Evolutionary conservation across 2,329 filamentous ascomycete genomes (phyloP), one percentile per base, ranked within the genome.

Genomic region (Beauveria sp.): DNA sequence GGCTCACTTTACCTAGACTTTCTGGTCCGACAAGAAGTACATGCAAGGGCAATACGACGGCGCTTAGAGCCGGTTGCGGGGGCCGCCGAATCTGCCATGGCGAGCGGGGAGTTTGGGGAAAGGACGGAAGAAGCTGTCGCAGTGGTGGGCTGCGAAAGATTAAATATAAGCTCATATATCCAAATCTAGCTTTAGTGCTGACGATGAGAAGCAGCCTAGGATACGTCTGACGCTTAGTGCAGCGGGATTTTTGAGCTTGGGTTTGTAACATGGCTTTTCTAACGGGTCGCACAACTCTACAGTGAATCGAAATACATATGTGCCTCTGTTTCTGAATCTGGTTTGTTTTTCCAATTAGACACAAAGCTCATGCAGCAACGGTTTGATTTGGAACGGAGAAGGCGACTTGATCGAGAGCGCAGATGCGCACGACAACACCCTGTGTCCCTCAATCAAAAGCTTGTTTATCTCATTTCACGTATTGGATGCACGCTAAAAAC

Each of bases 31-130:
- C 67, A 69, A 10, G 62, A 56, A 46, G 59, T 65, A 62, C 67
- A 68, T n/a, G 67, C 67, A 26, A 68, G 62, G 22, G 66, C 62
- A 40, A 66, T 67, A 4, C 67, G 58, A 7, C 63, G 63, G 2
- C 63, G 55, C 38, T 64, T 64, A 14, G 55, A 54, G 28, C 59
- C 43, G 20, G 56, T 43, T 6, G 46, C 28, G 8, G 56, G 43
- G 20, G 31, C 14, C 14, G 10, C 46, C n/a, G 46, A 59, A 34
- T 59, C 46, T 42, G 56, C 56, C 56, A 59, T 59, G 56, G 46
- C 22, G 45, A 16, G 34, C 56, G 56, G 56, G 56, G 56, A 51
- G 31, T 40, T 59, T 50, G 56, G 56, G 56, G 55, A 59, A 31
- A 59, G 55, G 46, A 38, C 55, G 55, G 55, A 24, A 50, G 56